Evolutionary conservation across 2,329 filamentous ascomycete species (phyloP), one percentile per base, ranked within the genome.

Genomic region (Diaporthe amygdali): DNA sequence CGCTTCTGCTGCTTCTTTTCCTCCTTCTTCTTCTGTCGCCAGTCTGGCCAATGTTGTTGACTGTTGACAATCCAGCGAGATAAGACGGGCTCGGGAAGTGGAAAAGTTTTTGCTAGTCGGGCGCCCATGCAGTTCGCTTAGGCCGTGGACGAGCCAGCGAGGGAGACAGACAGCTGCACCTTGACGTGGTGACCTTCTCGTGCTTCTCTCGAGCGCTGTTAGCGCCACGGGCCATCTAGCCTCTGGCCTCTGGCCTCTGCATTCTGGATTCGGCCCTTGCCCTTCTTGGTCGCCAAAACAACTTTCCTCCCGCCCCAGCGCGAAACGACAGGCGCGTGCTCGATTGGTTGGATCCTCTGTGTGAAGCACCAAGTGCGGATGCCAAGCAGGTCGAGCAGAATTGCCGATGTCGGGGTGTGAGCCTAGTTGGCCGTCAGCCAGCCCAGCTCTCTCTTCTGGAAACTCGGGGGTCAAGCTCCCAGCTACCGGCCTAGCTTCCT

Each of bases 261-360:
- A 14, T n/a, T 39, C 37, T 39, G 10, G 10, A 6, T 14, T 39
- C 37, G 10, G 37, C 37, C 9, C 37, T 54, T 49, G 30, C 59
- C 59, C 10, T 64, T 49, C 41, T 49, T 37, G 59, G 34, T 27
- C n/a, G n/a, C 59, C 61, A 66, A 71, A 41, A 71, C 52, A 55
- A 41, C 61, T 39, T 54, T 20, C 22, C 30, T 59, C 55, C 30
- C 47, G 32, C 37, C 55, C 44, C 46, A 66, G 63, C 51, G 52
- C 46, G 61, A 66, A 39, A 72, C 67, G 46, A 56, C n/a, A 66
- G 59, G 68, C 70, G 67, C 70, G 59, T 66, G 30, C 44, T 34
- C 44, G 32, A 69, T 72, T 72, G 71, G 71, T 37, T 67, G 68
- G 46, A 34, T 34, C 22, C 20, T 49, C 59, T 63, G 69, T 15